Evolutionary conservation across 2,329 filamentous ascomycete species (phyloP).

Genomic region (Beauveria asiatica): DNA sequence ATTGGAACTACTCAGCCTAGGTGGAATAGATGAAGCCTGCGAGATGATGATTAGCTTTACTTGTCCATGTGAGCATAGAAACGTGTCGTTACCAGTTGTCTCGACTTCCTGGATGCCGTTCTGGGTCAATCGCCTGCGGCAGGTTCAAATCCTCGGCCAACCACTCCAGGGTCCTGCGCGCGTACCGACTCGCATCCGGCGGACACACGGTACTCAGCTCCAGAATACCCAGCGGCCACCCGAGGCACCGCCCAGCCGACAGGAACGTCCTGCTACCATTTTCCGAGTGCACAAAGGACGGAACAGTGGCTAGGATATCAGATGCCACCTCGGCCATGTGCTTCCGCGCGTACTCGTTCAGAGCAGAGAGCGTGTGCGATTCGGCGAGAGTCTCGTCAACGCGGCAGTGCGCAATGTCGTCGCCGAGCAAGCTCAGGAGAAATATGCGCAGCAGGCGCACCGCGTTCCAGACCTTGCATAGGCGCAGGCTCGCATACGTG

Average conservation of each 20-base stretch:
- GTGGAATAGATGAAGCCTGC: conserved; percentile 11
- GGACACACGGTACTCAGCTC: conserved; percentile 11
- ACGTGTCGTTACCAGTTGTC: conserved; percentile 11
- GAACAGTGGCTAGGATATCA: conserved; percentile 17
- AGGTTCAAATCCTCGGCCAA: conserved; percentile 17
- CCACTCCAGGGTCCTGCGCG: conserved; percentile 14
- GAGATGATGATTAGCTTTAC: neutral
- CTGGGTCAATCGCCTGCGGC: conserved; percentile 13
- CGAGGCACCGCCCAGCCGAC: conserved; percentile 16
- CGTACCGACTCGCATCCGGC: conserved; percentile 10
- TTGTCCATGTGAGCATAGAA: neutral
- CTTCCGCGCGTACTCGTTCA: conserved; percentile 6
- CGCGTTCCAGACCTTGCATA: conserved; percentile 20
- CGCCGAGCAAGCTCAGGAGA: conserved; percentile 14
- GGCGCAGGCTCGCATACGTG: conserved; percentile 15
- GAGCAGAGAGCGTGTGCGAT: neutral
- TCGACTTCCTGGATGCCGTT: conserved; percentile 1
- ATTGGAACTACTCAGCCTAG: neutral
- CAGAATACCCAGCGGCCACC: conserved; percentile 19
- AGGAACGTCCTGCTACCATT: conserved; percentile 12
- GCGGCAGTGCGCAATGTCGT: conserved; percentile 2
- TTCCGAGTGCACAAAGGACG: conserved; percentile 13
- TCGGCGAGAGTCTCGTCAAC: conserved; percentile 4
- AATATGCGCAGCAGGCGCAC: conserved; percentile 19
- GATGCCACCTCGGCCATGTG: conserved; percentile 15